Conservation (phyloP, 2,329 filamentous ascomycete genomes). For the Akanthomyces lecanii region DNA sequence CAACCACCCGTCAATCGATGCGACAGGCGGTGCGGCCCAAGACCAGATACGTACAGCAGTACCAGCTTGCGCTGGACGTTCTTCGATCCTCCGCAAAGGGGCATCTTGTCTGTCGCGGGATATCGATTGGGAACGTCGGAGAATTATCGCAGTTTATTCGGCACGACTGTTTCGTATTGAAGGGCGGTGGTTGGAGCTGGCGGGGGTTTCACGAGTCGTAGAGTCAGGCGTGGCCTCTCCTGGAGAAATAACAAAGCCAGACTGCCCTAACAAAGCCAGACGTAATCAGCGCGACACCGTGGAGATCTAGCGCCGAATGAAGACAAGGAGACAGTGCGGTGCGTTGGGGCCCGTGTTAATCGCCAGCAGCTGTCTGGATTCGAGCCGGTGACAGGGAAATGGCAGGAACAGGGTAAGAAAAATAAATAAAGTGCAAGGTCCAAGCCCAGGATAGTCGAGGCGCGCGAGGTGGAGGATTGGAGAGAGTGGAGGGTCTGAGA, state of each 20-base stretch:
- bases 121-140: background rate
- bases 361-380: background rate
- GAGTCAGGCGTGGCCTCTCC: background rate
- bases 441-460: constrained; percentile 12
- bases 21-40: background rate
- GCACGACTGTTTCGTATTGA: background rate
- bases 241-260: background rate
- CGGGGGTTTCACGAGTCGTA: background rate
- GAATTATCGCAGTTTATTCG: background rate
- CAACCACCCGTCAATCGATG: background rate
- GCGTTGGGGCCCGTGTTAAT: background rate
- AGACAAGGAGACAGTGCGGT: background rate
- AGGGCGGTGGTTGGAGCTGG: background rate
- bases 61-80: constrained; percentile 96
- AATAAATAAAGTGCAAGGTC: constrained; percentile 7
- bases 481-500: constrained; percentile 2
- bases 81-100: constrained; percentile 66
- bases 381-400: background rate
- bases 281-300: background rate
- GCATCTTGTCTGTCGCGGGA: constrained; percentile 18
- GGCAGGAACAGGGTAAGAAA: background rate
- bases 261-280: background rate
- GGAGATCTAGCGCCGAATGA: background rate
- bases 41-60: constrained; percentile 58
- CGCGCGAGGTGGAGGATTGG: constrained; percentile 13